phyloP scores from a whole-genome alignment of 2,329 filamentous ascomycete genomes.

The Colletotrichum tanaceti region DNA sequence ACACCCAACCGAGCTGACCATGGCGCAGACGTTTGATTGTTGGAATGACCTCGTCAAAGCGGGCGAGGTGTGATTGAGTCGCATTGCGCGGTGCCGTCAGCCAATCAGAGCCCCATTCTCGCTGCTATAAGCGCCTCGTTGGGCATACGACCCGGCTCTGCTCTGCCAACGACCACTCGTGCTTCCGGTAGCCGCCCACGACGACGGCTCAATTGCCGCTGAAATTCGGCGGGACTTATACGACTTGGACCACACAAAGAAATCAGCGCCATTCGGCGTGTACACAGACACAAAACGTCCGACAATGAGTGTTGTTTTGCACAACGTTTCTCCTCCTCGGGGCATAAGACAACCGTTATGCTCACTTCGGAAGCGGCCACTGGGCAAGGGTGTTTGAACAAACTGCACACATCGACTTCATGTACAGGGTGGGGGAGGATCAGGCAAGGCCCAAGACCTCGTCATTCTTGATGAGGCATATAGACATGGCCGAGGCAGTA shows the following conservation, averaged over 20 bases:
- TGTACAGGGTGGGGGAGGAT: not conserved
- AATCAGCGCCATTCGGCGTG: not conserved
- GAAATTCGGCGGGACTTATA: not conserved
- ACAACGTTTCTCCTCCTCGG: constrained; percentile 1
- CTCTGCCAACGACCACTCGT: constrained; percentile 34
- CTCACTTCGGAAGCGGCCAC: not conserved
- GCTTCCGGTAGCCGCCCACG: constrained; percentile 34
- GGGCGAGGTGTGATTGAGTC: constrained; percentile 41
- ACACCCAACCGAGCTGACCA: not conserved
- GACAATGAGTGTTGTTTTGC: not conserved
- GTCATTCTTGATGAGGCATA: constrained; percentile 13
- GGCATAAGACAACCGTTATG: not conserved
- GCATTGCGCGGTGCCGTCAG: constrained; percentile 35
- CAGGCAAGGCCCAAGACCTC: constrained; percentile 1
- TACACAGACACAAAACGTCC: too few species aligned
- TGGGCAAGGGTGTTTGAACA: constrained; percentile 19
- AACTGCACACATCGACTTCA: not conserved
- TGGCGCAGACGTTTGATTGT: constrained; percentile 16
- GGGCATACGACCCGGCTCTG: constrained; percentile 19
- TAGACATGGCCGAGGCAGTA: constrained; percentile 34
- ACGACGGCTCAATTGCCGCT: constrained; percentile 13
- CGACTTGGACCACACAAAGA: not conserved
- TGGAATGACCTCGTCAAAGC: constrained; percentile 3
- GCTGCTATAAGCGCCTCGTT: constrained; percentile 37
- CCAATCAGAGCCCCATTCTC: constrained; percentile 35